A percentile compares a stretch with the other conserved stretches of the same genome.
phyloP scores from a whole-genome alignment of 768 basidiomycete species.

The Suillus subalutaceus region DNA sequence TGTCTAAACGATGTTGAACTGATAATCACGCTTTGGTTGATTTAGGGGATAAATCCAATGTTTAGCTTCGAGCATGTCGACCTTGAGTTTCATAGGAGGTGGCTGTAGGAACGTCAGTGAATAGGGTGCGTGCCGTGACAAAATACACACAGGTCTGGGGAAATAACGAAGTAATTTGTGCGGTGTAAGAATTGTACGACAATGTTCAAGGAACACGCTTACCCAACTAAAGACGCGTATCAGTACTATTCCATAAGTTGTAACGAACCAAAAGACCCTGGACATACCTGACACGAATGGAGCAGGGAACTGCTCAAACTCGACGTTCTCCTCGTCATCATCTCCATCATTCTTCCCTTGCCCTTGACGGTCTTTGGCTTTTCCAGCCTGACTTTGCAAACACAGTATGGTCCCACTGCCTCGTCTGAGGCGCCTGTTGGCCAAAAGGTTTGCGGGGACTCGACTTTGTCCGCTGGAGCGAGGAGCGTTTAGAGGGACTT shows the following conservation, averaged over 20 bases:
- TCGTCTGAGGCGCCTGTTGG: slow-evolving; percentile 64
- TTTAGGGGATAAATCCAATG: slow-evolving; percentile 95
- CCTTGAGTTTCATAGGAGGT: slow-evolving; percentile 73
- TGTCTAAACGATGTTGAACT: slow-evolving; percentile 89
- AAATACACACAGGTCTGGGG: slow-evolving; percentile 36
- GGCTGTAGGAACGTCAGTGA: slow-evolving; percentile 43
- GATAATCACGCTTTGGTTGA: slow-evolving; percentile 86
- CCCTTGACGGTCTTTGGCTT: slow-evolving; percentile 52
- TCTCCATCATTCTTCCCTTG: slow-evolving; percentile 54
- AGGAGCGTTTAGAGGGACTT: slow-evolving; percentile 31
- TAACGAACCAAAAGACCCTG: neutral
- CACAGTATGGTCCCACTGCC: slow-evolving; percentile 89
- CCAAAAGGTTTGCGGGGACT: slow-evolving; percentile 46
- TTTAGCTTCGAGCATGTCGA: slow-evolving; percentile 77
- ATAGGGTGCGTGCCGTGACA: neutral
- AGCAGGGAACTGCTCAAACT: slow-evolving; percentile 85
- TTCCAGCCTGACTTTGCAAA: slow-evolving; percentile 82
- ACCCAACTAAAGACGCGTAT: slow-evolving; percentile 49
- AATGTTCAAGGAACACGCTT: slow-evolving; percentile 30
- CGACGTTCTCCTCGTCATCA: slow-evolving; percentile 57
- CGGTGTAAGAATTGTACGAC: neutral
- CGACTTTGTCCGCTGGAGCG: slow-evolving; percentile 47
- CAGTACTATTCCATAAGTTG: slow-evolving; percentile 7
- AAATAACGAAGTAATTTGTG: slow-evolving; percentile 4
- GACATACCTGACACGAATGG: slow-evolving; percentile 71